A percentile compares a stretch with the other conserved stretches of the same genome.
phyloP scores from a whole-genome alignment of 2,329 filamentous ascomycete species.

The Chalara sp. region DNA sequence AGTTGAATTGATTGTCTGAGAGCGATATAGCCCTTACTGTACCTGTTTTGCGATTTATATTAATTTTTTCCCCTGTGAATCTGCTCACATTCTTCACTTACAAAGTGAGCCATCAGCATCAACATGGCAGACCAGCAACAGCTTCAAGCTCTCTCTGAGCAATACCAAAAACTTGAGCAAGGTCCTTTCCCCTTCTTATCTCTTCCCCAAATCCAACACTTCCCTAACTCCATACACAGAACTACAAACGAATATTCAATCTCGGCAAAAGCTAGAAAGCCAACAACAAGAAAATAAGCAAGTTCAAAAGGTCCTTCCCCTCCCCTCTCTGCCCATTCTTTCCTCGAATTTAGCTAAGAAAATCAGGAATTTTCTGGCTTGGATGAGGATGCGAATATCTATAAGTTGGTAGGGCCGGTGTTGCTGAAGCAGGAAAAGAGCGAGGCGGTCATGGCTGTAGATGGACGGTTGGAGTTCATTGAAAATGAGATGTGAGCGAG shows the following conservation, averaged over 20 bases:
- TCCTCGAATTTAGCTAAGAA: constrained; percentile 9
- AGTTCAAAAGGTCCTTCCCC: constrained; percentile 62
- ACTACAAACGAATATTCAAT: constrained; percentile 66
- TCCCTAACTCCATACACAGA: constrained; percentile 47
- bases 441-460: constrained; percentile 86
- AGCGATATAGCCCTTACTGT: no score
- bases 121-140: constrained; percentile 72
- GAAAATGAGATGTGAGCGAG: constrained; percentile 76
- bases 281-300: constrained; percentile 89
- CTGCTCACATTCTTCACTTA: no score
- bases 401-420: constrained; percentile 91
- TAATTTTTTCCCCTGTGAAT: no score
- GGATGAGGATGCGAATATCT: constrained; percentile 79
- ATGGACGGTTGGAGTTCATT: constrained; percentile 87
- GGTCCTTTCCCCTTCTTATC: constrained; percentile 39
- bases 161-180: constrained; percentile 81
- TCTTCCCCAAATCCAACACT: not conserved
- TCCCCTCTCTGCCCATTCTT: constrained; percentile 1
- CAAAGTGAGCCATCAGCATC: not conserved
- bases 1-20: no score
- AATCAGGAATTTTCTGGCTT: constrained; percentile 73
- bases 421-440: constrained; percentile 89
- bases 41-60: no score
- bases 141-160: constrained; percentile 77
- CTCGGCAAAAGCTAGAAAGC: constrained; percentile 85